A percentile compares a stretch with the other conserved stretches of the same genome.
phyloP scores from a whole-genome alignment of 176 grass and related monocot genomes.

The Leersia perrieri region DNA sequence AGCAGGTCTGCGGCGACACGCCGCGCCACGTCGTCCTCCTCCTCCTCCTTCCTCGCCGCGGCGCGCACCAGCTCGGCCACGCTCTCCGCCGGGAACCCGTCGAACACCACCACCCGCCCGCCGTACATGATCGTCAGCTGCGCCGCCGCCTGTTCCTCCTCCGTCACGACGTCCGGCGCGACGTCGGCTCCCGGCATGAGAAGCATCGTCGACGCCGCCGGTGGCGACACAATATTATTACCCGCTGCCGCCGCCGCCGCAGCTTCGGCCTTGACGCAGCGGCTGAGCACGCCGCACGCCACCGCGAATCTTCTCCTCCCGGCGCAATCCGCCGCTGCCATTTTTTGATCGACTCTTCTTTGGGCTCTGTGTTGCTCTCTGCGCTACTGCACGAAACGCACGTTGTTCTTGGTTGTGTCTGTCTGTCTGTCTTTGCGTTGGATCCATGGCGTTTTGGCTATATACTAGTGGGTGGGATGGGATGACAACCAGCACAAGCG shows the following conservation, averaged over 20 bases:
- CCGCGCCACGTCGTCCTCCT: too few species aligned
- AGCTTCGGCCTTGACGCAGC: slow-evolving; percentile 34
- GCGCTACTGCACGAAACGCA: too few species aligned
- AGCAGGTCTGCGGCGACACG: slow-evolving; percentile 25
- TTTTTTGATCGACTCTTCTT: too few species aligned
- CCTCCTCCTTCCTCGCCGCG: background rate
- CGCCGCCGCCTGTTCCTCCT: background rate
- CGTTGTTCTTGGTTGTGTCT: too few species aligned
- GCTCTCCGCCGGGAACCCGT: slow-evolving; percentile 49
- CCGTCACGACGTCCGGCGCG: too few species aligned
- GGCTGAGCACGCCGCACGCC: slow-evolving; percentile 38
- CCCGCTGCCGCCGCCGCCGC: background rate
- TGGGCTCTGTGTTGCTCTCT: too few species aligned
- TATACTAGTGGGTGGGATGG: too few species aligned
- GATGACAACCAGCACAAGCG: too few species aligned
- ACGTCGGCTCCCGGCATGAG: slow-evolving; percentile 21
- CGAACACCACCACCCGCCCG: slow-evolving; percentile 50
- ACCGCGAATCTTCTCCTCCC: background rate
- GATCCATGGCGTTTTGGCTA: too few species aligned
- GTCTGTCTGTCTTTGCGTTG: too few species aligned
- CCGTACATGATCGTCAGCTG: slow-evolving; percentile 60
- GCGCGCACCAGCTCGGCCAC: slow-evolving; percentile 37
- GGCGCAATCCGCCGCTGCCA: background rate
- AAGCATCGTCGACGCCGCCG: background rate
- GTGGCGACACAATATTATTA: too few species aligned